Evolutionary conservation across 306 rosid species (phyloP).

Genomic region (Casuarina cunninghamiana): DNA sequence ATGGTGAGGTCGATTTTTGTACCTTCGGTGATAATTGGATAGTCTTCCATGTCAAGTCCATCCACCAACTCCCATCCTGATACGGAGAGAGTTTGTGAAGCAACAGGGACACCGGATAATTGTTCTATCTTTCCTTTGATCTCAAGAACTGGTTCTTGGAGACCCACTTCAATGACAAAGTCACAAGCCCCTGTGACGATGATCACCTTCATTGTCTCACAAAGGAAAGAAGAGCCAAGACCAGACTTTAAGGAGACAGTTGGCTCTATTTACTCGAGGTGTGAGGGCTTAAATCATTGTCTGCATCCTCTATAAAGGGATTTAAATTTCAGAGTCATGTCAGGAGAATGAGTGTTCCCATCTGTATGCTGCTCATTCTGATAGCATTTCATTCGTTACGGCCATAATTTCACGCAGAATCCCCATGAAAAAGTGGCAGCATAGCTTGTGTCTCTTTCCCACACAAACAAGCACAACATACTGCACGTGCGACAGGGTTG

Average conservation of each 20-base stretch:
- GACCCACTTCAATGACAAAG: conserved; percentile 52
- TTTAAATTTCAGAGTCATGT: conserved; percentile 3
- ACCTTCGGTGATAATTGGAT: conserved; percentile 71
- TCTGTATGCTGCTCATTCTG: conserved; percentile 2
- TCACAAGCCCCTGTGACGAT: conserved; percentile 45
- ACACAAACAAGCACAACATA: neutral
- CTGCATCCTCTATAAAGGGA: neutral
- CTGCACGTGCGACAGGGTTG: neutral
- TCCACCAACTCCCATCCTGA: conserved; percentile 78
- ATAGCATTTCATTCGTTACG: neutral
- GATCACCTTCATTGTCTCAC: conserved; percentile 43
- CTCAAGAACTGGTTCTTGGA: conserved; percentile 58
- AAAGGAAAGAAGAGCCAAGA: conserved; percentile 10
- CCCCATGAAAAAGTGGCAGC: neutral
- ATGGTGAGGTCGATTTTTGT: conserved; percentile 70
- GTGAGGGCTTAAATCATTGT: neutral
- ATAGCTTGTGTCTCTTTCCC: neutral
- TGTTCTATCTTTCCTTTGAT: conserved; percentile 79
- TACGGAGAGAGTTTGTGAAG: conserved; percentile 63
- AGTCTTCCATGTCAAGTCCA: conserved; percentile 91
- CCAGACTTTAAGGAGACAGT: conserved; percentile 16
- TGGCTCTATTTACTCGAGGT: neutral
- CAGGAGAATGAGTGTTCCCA: neutral
- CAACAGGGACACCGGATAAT: conserved; percentile 51
- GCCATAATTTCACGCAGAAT: neutral